Percentiles rank a stretch among this genome's conserved stretches.
Evolutionary conservation across 1,284 basidiomycete species (phyloP).

Genomic region (Uromyces viciae-fabae): DNA sequence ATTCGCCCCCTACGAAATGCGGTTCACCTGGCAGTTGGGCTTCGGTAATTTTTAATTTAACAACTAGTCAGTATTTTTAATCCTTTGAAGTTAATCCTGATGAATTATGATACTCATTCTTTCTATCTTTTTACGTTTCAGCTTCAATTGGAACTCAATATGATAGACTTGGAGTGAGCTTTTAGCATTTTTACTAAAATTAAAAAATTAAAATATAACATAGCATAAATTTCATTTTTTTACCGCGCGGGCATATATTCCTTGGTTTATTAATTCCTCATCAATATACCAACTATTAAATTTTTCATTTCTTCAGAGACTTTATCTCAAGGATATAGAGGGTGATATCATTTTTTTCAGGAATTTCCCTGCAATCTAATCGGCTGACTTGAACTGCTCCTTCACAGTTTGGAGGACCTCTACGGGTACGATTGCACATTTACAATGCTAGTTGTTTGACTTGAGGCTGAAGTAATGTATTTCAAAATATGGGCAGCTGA

Average conservation of each 20-base stretch:
- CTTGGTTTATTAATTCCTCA: too few relatives aligned
- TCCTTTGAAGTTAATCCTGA: not conserved
- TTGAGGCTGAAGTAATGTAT: not conserved
- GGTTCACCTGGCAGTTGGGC: constrained; percentile 33
- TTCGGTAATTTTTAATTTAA: constrained; percentile 39
- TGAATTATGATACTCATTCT: not conserved
- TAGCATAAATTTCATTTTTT: too few relatives aligned
- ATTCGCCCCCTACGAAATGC: constrained; percentile 21
- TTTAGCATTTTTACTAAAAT: not conserved
- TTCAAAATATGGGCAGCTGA: too few relatives aligned
- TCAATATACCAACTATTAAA: too few relatives aligned
- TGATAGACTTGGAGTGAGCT: constrained; percentile 35
- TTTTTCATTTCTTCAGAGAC: not conserved
- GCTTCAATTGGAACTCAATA: constrained; percentile 34
- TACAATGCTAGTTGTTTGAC: not conserved
- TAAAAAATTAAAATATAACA: too few relatives aligned
- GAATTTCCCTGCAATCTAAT: not conserved
- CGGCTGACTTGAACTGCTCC: not conserved
- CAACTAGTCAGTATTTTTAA: constrained; percentile 15
- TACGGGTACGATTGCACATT: constrained; percentile 15
- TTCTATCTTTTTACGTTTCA: not conserved
- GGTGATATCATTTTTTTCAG: not conserved
- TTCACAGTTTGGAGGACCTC: constrained; percentile 41
- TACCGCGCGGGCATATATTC: too few relatives aligned
- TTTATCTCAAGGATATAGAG: constrained; percentile 32